phyloP scores from a whole-genome alignment of 805 yeast genomes.

The Yamadazyma akitaensis region DNA sequence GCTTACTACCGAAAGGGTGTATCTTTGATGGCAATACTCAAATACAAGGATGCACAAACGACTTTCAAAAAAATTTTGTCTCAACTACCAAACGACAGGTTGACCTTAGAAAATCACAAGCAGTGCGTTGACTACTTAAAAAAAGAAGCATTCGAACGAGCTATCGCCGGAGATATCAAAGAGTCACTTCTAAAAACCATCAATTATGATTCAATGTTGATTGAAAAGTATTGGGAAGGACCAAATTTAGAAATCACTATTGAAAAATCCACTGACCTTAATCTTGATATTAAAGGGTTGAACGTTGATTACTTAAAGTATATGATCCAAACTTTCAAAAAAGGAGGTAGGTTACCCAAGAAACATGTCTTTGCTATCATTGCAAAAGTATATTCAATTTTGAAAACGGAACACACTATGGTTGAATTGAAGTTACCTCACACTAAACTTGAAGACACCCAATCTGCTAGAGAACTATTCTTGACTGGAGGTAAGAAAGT shows the following conservation, averaged over 20 bases:
- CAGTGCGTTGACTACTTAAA: conserved; percentile 66
- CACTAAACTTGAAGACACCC: conserved; percentile 16
- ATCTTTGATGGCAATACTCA: conserved; percentile 70
- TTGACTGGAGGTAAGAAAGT: conserved; percentile 42
- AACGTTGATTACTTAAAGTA: conserved; percentile 56
- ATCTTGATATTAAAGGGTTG: conserved; percentile 34
- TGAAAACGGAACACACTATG: conserved; percentile 66
- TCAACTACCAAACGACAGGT: conserved; percentile 63
- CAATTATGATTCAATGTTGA: conserved; percentile 45
- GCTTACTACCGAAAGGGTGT: conserved; percentile 87
- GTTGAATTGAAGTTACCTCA: conserved; percentile 59
- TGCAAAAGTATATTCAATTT: conserved; percentile 62
- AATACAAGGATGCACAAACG: conserved; percentile 67
- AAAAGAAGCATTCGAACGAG: conserved; percentile 76
- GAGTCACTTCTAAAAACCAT: conserved; percentile 45
- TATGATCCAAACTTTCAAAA: conserved; percentile 68
- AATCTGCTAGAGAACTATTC: conserved; percentile 18
- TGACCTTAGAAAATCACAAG: conserved; percentile 58
- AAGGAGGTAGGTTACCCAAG: conserved; percentile 73
- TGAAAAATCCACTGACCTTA: conserved; percentile 21
- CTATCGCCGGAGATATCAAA: conserved; percentile 73
- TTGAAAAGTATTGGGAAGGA: conserved; percentile 60
- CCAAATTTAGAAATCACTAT: conserved; percentile 46
- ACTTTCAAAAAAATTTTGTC: conserved; percentile 65
- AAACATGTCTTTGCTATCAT: conserved; percentile 80